Evolutionary conservation across 768 basidiomycete genomes (phyloP).

Genomic region (Sporobolomyces pararoseus): DNA sequence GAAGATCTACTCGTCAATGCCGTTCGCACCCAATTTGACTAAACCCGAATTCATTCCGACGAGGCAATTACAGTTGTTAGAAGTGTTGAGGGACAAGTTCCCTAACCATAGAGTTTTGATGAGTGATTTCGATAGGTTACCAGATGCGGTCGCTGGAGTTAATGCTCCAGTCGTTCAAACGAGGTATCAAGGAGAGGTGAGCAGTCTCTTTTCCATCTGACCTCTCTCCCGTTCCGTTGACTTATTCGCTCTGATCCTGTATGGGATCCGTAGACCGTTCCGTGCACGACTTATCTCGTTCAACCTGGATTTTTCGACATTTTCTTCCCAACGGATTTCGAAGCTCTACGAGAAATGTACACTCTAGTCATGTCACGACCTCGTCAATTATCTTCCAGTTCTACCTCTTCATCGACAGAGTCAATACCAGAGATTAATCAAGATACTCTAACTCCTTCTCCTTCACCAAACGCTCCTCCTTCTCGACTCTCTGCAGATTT

Average conservation of each 20-base stretch:
- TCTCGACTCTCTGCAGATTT: slow-evolving; percentile 40
- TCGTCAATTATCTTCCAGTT: not conserved
- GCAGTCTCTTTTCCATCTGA: not conserved
- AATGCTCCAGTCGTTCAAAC: slow-evolving; percentile 95
- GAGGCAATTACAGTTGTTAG: slow-evolving; percentile 75
- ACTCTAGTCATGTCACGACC: slow-evolving; percentile 61
- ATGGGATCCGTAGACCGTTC: too few species aligned
- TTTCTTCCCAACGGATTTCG: slow-evolving; percentile 93
- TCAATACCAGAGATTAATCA: not conserved
- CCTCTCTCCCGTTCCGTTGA: not conserved
- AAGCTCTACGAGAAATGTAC: slow-evolving; percentile 80
- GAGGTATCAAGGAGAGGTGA: slow-evolving; percentile 69
- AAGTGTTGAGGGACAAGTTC: slow-evolving; percentile 74
- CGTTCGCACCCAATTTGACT: slow-evolving; percentile 86
- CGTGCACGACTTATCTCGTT: slow-evolving; percentile 84
- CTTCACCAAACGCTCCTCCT: slow-evolving; percentile 40
- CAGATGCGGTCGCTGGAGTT: slow-evolving; percentile 73
- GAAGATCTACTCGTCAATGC: slow-evolving; percentile 64
- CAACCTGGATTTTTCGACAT: slow-evolving; percentile 97
- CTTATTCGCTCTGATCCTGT: too few species aligned
- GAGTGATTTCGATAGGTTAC: slow-evolving; percentile 84
- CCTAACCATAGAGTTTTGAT: slow-evolving; percentile 90
- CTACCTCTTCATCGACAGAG: not conserved
- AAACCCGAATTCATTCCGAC: slow-evolving; percentile 88
- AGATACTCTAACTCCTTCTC: slow-evolving; percentile 5